Conservation (phyloP, 106 monocot genomes). For the Apostasia ramifera region DNA sequence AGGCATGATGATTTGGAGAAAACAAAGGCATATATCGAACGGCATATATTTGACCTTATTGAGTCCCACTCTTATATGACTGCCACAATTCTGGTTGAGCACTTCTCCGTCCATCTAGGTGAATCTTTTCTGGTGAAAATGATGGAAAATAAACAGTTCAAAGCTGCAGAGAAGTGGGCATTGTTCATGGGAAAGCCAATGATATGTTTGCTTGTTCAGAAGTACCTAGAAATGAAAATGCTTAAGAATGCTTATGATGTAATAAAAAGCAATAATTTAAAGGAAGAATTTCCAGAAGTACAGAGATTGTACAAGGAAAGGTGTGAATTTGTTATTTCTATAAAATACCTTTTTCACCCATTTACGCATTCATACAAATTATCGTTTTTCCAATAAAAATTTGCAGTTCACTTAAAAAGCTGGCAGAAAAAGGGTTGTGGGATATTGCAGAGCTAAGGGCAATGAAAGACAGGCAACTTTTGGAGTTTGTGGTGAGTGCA, state of each 20-base stretch:
- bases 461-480: slow-evolving; percentile 63
- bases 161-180: slow-evolving; percentile 87
- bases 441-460: slow-evolving; percentile 83
- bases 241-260: slow-evolving; percentile 77
- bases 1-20: slow-evolving; percentile 29
- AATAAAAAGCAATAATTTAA: slow-evolving; percentile 64
- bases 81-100: slow-evolving; percentile 61
- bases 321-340: slow-evolving; percentile 16
- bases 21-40: slow-evolving; percentile 38
- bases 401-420: slow-evolving; percentile 71
- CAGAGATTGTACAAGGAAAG: slow-evolving; percentile 70
- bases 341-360: background rate
- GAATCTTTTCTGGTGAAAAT: slow-evolving; percentile 56
- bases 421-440: slow-evolving; percentile 97
- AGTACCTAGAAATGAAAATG: slow-evolving; percentile 85
- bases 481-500: slow-evolving; percentile 67
- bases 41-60: slow-evolving; percentile 36
- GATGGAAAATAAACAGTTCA: slow-evolving; percentile 52
- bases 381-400: background rate
- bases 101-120: slow-evolving; percentile 41
- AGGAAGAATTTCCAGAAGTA: slow-evolving; percentile 73
- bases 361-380: background rate
- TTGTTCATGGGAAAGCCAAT: slow-evolving; percentile 63
- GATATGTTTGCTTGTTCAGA: slow-evolving; percentile 62
- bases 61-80: slow-evolving; percentile 72